phyloP scores from a whole-genome alignment of 1,139 yeast genomes.

The Chernovozyma sophiae-reginae region DNA sequence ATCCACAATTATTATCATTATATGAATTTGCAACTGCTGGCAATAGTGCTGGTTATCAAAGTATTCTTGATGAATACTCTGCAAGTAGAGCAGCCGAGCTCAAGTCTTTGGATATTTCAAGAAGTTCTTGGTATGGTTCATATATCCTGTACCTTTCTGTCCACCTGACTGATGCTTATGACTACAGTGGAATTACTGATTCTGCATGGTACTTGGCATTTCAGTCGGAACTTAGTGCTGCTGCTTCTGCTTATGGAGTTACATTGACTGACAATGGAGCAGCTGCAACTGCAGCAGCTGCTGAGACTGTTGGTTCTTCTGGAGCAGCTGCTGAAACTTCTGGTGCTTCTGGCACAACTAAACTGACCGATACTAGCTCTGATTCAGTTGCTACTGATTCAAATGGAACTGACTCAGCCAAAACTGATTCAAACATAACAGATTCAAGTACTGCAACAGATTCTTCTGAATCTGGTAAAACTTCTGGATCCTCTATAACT shows the following conservation, averaged over 20 bases:
- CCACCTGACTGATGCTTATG: neutral
- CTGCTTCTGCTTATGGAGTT: neutral
- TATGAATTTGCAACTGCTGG: neutral
- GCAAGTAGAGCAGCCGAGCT: neutral
- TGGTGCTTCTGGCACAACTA: neutral
- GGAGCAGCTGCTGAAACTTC: neutral
- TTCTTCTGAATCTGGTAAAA: neutral
- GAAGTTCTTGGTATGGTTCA: neutral
- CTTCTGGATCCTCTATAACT: conserved; percentile 1
- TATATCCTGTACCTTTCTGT: neutral
- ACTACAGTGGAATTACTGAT: neutral
- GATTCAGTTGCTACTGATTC: conserved; percentile 1
- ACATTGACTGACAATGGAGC: conserved; percentile 1
- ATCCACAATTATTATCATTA: neutral
- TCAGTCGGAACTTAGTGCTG: neutral
- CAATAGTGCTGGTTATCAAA: neutral
- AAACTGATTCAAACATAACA: neutral
- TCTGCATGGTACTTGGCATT: neutral
- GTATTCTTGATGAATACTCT: neutral
- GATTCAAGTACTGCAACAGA: conserved; percentile 4
- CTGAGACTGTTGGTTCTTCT: neutral
- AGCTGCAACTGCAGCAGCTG: conserved; percentile 1
- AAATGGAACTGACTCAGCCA: neutral
- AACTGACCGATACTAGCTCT: neutral
- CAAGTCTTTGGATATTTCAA: neutral